Evolutionary conservation across 441 rosid species (phyloP).

Genomic region (Bocquillonia castaneifolia): DNA sequence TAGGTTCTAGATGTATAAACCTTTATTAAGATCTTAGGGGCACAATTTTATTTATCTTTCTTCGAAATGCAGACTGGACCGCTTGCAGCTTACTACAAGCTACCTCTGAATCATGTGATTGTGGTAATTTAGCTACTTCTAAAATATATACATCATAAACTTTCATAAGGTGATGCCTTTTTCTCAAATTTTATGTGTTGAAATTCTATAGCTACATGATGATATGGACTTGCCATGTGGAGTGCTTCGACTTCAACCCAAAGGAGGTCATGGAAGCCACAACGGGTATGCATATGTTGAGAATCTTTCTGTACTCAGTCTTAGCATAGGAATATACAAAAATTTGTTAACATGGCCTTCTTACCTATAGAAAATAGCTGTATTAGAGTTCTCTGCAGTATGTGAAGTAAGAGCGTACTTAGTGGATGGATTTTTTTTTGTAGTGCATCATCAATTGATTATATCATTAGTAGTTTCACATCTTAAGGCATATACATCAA

Average conservation of each 20-base stretch:
- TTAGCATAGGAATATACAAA: background rate
- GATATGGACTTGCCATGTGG: slow-evolving; percentile 82
- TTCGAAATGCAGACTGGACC: slow-evolving; percentile 58
- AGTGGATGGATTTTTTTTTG: background rate
- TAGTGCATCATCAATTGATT: background rate
- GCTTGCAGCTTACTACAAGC: slow-evolving; percentile 84
- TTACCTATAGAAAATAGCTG: background rate
- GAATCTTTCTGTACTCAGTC: slow-evolving; percentile 5
- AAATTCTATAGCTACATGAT: slow-evolving; percentile 63
- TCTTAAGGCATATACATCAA: background rate
- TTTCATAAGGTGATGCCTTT: slow-evolving; percentile 4
- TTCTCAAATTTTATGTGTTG: slow-evolving; percentile 1
- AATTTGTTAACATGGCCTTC: no score
- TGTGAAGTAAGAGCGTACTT: background rate
- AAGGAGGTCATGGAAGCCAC: slow-evolving; percentile 84
- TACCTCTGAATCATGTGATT: slow-evolving; percentile 76
- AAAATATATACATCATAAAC: background rate
- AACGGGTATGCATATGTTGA: slow-evolving; percentile 52
- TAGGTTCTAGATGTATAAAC: background rate
- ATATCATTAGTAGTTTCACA: background rate
- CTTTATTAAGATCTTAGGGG: background rate
- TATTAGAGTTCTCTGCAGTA: background rate
- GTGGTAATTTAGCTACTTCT: slow-evolving; percentile 49
- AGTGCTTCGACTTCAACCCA: slow-evolving; percentile 76
- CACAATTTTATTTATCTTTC: slow-evolving; percentile 15